phyloP scores from a whole-genome alignment of 2,329 filamentous ascomycete species.

The Fonsecaea multimorphosa region DNA sequence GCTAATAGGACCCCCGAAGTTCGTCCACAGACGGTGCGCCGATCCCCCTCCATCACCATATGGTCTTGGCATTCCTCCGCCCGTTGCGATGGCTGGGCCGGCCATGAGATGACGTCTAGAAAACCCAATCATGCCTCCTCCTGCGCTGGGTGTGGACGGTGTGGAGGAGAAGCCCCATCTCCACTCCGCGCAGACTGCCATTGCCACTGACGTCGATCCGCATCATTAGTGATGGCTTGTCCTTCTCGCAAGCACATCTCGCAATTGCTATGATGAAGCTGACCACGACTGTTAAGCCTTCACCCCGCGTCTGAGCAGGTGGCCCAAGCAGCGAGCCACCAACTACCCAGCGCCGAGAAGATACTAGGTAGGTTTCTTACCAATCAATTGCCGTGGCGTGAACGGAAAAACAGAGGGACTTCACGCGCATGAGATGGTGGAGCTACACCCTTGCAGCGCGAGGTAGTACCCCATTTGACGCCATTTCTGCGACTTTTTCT shows the following conservation, averaged over 20 bases:
- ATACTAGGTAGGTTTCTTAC: not conserved
- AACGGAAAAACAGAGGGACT: not conserved
- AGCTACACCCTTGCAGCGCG: not conserved
- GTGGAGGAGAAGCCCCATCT: not conserved
- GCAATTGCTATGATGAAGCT: slow-evolving; percentile 20
- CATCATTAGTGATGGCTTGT: slow-evolving; percentile 9
- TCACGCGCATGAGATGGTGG: slow-evolving; percentile 7
- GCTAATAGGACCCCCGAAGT: not conserved
- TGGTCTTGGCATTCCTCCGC: slow-evolving; percentile 14
- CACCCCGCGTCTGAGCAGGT: slow-evolving; percentile 14
- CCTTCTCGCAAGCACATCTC: slow-evolving; percentile 2
- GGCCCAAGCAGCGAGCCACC: not conserved
- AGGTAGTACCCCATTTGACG: not conserved
- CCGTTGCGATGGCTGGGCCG: not conserved
- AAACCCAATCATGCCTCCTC: slow-evolving; percentile 4
- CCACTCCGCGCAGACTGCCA: slow-evolving; percentile 1
- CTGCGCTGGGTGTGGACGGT: not conserved
- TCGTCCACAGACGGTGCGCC: not conserved
- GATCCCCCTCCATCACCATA: slow-evolving; percentile 1
- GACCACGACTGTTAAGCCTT: slow-evolving; percentile 10
- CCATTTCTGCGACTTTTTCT: slow-evolving; percentile 3
- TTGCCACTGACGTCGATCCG: slow-evolving; percentile 34
- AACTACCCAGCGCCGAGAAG: not conserved
- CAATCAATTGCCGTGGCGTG: not conserved
- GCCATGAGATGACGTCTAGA: slow-evolving; percentile 2